A percentile compares a stretch with the other conserved stretches of the same genome.
Evolutionary conservation across 2,329 filamentous ascomycete species (phyloP).

Genomic region (Neopestalotiopsis rosae): DNA sequence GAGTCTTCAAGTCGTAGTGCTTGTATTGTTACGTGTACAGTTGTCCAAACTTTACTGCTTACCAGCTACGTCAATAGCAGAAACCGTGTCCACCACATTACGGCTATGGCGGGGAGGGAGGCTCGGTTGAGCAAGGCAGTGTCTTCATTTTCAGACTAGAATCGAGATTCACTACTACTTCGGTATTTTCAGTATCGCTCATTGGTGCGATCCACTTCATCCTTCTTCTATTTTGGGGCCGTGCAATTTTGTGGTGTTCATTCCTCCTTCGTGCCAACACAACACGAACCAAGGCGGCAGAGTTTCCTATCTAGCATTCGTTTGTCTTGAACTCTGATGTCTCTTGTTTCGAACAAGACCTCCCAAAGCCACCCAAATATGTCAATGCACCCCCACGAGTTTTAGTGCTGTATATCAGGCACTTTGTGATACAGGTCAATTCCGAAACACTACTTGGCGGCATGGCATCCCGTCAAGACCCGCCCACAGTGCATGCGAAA

Average conservation of each 20-base stretch:
- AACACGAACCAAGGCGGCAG: neutral
- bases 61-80: neutral
- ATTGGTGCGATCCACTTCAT: constrained; percentile 8
- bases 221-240: neutral
- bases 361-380: neutral
- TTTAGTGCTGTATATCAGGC: neutral
- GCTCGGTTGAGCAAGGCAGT: neutral
- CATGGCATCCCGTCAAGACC: too few species aligned
- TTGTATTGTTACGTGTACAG: too few species aligned
- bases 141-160: neutral
- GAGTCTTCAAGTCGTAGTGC: too few species aligned
- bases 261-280: neutral
- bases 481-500: too few species aligned
- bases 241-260: neutral
- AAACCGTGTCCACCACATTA: neutral
- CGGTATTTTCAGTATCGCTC: neutral
- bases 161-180: neutral
- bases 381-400: neutral
- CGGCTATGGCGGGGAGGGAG: neutral
- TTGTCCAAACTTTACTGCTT: neutral
- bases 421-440: neutral
- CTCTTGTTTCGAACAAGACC: neutral
- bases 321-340: neutral
- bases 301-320: neutral
- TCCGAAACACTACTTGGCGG: neutral